Base-by-base conservation (phyloP, 495 filamentous ascomycete species). In the Oleoguttula mirabilis region DNA sequence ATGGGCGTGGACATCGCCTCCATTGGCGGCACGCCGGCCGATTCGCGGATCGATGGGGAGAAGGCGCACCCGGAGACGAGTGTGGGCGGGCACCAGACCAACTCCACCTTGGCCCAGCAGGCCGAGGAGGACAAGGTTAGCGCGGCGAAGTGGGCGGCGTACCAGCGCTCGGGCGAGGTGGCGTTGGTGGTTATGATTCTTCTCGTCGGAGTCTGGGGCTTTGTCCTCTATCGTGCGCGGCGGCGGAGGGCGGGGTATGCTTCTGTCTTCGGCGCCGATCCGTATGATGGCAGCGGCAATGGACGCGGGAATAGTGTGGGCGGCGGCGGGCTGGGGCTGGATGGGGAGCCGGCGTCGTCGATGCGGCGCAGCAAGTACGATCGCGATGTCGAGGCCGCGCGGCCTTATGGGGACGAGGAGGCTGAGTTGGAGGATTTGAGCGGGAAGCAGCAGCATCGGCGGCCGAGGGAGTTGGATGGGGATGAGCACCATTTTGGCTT, bases 381-480 rank as follows among this genome's bases (percentile, higher is more conserved):
- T 3, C 57, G 66, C 21, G 84, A 88, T 58, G 62, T 94, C 23
- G 86, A 94, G 60, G 50, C 50, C 36, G 80, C 82, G 12, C 80
- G 68, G 10, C 86, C 88, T 57, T 96, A 90, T 64, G 87, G 95
- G 51, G 90, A 95, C 62, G 87, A 96, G 51, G 90, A 95, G 62
- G 72, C 72, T 31, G 84, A 93, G 58, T 55, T 95, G 24, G 84
- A 93, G 56, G 75, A 87, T 47, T 59, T 92, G 33, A 30, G 30
- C 8, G 21, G 24, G 14, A 19, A 36, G 41, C 24, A 16, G 27
- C 12, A 24, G 3, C 15, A 35, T 4, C 16, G 21, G 15, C 17
- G 6, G 21, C 14, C 37, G 34, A n/a, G n/a, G n/a, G n/a, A n/a
- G n/a, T n/a, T n/a, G n/a, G n/a, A n/a, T n/a, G n/a, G n/a, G n/a